Evolutionary conservation across 352 stramenopile species (phyloP).

Genomic region (Phytophthora quininea): DNA sequence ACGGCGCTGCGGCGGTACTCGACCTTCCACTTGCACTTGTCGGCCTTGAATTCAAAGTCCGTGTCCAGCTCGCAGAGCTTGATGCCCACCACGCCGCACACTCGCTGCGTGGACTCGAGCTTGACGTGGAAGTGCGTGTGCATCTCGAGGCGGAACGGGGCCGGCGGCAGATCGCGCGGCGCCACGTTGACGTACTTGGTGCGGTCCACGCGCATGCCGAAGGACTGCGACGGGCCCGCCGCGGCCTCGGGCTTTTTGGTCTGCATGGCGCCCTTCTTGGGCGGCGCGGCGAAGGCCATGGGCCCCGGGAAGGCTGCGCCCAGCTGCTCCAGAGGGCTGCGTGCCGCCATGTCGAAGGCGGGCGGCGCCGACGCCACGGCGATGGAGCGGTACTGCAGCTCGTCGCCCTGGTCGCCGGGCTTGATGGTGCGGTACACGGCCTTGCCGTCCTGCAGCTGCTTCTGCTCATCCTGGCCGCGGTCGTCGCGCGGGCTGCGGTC

Average conservation of each 20-base stretch:
- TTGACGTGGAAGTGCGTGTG: conserved; percentile 91
- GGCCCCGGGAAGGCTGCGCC: conserved; percentile 49
- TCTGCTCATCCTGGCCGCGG: conserved; percentile 39
- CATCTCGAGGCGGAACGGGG: conserved; percentile 84
- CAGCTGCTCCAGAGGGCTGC: conserved; percentile 34
- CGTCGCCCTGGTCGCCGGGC: conserved; percentile 53
- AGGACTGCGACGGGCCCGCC: conserved; percentile 38
- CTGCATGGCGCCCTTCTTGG: conserved; percentile 40
- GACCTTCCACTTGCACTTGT: conserved; percentile 92
- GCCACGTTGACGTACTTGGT: conserved; percentile 82
- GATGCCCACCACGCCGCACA: conserved; percentile 76
- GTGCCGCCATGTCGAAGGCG: conserved; percentile 47
- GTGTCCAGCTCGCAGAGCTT: conserved; percentile 88
- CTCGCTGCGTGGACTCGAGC: conserved; percentile 69
- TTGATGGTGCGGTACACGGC: conserved; percentile 54
- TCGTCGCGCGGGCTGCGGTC: conserved; percentile 33
- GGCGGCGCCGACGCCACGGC: conserved; percentile 44
- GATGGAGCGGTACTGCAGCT: conserved; percentile 67
- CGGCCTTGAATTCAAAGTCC: conserved; percentile 83
- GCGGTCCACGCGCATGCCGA: conserved; percentile 65
- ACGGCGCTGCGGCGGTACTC: conserved; percentile 62
- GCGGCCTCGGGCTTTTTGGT: conserved; percentile 33
- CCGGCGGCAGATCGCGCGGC: conserved; percentile 68
- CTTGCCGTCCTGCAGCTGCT: conserved; percentile 72
- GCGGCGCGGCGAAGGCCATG: conserved; percentile 42